Evolutionary conservation across 1,284 basidiomycete species (phyloP).

Genomic region (Trichosporon inkin): DNA sequence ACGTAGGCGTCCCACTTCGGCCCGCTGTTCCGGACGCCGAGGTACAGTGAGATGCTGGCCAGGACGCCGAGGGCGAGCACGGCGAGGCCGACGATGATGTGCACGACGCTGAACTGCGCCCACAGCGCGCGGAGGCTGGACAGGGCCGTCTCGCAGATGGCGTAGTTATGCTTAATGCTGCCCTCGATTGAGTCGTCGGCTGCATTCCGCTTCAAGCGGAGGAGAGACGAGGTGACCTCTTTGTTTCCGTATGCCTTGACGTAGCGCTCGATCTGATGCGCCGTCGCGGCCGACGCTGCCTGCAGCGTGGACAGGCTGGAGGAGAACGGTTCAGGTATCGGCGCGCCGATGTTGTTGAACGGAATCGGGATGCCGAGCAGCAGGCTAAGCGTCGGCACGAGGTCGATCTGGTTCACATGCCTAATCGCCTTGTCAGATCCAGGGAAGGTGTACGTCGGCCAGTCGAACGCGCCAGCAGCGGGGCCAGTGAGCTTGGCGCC

Average conservation of each 20-base stretch:
- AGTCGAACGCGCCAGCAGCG: slow-evolving; percentile 36
- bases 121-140: slow-evolving; percentile 75
- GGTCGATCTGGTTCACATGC: slow-evolving; percentile 85
- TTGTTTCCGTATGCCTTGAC: slow-evolving; percentile 70
- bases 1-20: slow-evolving; percentile 45
- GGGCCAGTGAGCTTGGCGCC: slow-evolving; percentile 42
- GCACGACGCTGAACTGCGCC: slow-evolving; percentile 83
- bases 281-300: slow-evolving; percentile 68
- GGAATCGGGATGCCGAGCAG: slow-evolving; percentile 90
- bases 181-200: slow-evolving; percentile 13
- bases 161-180: slow-evolving; percentile 30
- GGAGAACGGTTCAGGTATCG: slow-evolving; percentile 85
- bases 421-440: slow-evolving; percentile 59
- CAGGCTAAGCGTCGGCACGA: slow-evolving; percentile 85
- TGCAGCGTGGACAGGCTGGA: slow-evolving; percentile 52
- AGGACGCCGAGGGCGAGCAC: slow-evolving; percentile 49
- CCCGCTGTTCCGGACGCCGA: slow-evolving; percentile 41
- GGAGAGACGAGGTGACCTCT: slow-evolving; percentile 58
- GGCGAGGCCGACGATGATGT: slow-evolving; percentile 64
- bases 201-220: not conserved
- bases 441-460: slow-evolving; percentile 61
- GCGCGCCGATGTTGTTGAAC: slow-evolving; percentile 85
- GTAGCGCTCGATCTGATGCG: slow-evolving; percentile 72
- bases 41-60: slow-evolving; percentile 45
- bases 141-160: slow-evolving; percentile 64